A percentile compares a stretch with the other conserved stretches of the same genome.
Evolutionary conservation across 2,329 filamentous ascomycete species (phyloP).

Genomic region (Pestalotiopsis sp.): DNA sequence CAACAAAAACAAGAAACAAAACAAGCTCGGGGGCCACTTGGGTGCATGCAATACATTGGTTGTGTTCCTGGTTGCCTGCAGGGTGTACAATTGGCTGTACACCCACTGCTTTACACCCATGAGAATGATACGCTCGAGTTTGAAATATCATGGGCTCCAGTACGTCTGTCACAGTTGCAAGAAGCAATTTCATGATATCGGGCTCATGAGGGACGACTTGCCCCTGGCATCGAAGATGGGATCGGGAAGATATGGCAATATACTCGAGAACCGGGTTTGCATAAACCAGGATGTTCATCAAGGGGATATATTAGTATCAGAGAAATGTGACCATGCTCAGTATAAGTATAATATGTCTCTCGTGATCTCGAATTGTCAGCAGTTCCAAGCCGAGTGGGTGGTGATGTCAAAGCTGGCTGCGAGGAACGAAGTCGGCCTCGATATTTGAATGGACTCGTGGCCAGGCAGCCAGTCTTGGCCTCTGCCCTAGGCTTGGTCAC

Average conservation of each 20-base stretch:
- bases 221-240: background rate
- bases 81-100: background rate
- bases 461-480: no score
- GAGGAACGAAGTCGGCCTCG: no score
- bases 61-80: background rate
- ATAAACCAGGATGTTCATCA: background rate
- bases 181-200: background rate
- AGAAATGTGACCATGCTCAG: background rate
- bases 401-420: no score
- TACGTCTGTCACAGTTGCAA: background rate
- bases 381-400: no score
- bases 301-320: background rate
- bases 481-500: no score
- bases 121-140: background rate
- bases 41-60: background rate
- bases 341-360: background rate
- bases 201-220: background rate
- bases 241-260: background rate
- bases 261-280: background rate
- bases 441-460: no score
- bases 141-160: background rate
- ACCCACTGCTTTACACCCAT: background rate
- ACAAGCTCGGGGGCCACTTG: background rate
- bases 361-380: background rate
- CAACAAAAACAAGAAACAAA: background rate